Conservation (phyloP, 2,329 filamentous ascomycete genomes). For the Arthroderma sp. region DNA sequence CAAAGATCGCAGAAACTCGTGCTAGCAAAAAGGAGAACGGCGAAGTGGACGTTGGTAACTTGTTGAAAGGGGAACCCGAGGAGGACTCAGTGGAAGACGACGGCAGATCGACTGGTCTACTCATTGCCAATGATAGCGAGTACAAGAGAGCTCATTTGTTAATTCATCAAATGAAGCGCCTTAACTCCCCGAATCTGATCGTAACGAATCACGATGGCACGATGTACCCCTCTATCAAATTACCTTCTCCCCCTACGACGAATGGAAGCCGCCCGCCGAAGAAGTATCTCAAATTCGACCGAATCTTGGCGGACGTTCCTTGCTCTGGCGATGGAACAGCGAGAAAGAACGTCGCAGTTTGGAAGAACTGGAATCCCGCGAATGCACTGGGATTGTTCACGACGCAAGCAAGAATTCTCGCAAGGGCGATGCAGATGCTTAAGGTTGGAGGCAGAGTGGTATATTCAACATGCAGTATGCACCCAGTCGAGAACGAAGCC, state of each 20-base stretch:
- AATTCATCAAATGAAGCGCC: constrained; percentile 91
- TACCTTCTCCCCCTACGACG: constrained; percentile 47
- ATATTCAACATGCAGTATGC: constrained; percentile 98
- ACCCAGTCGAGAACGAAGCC: constrained; percentile 92
- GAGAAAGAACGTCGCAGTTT: constrained; percentile 84
- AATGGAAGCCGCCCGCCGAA: constrained; percentile 42
- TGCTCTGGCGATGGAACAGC: constrained; percentile 92
- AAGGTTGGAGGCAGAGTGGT: constrained; percentile 90
- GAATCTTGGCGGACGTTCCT: constrained; percentile 89
- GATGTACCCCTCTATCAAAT: constrained; percentile 80
- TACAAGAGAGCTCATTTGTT: constrained; percentile 96
- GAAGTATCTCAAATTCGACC: constrained; percentile 87
- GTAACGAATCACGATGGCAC: constrained; percentile 98
- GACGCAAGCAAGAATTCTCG: constrained; percentile 79
- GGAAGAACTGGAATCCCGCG: constrained; percentile 86
- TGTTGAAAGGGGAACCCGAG: constrained; percentile 30
- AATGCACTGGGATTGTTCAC: constrained; percentile 77
- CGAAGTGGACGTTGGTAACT: constrained; percentile 13
- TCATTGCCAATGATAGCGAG: constrained; percentile 92
- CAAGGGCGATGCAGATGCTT: constrained; percentile 86
- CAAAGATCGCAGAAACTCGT: constrained; percentile 54
- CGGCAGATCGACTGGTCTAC: constrained; percentile 75
- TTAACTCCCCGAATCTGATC: constrained; percentile 91
- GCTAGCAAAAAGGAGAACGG: constrained; percentile 10
- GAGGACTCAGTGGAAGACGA: constrained; percentile 54